phyloP scores from a whole-genome alignment of 2,329 filamentous ascomycete species.

The Neofusicoccum cordaticola region DNA sequence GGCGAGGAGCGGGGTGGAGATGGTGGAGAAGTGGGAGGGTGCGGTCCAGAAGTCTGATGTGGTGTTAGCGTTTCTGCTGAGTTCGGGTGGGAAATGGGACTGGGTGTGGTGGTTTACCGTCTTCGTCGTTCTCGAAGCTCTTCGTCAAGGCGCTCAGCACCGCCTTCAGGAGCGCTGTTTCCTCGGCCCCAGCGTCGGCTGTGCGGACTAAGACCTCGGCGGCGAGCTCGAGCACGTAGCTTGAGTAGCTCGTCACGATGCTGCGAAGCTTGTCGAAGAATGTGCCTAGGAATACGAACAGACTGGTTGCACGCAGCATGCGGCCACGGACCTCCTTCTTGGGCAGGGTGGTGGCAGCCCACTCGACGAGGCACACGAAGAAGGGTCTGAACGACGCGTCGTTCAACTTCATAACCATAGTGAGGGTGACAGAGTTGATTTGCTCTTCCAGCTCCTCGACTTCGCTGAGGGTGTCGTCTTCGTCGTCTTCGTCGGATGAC shows the following conservation, averaged over 20 bases:
- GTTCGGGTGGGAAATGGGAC: not conserved
- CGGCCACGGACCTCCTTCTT: constrained; percentile 61
- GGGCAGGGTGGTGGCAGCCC: constrained; percentile 62
- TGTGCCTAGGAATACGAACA: constrained; percentile 74
- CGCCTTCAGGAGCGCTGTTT: constrained; percentile 59
- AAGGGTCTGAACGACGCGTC: constrained; percentile 90
- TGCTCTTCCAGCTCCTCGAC: constrained; percentile 61
- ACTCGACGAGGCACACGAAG: constrained; percentile 82
- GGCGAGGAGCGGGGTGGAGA: constrained; percentile 66
- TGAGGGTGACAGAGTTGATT: constrained; percentile 69
- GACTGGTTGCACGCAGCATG: constrained; percentile 65
- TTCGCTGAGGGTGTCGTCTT: constrained; percentile 48
- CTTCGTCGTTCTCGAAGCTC: constrained; percentile 85
- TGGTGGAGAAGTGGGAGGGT: constrained; percentile 76
- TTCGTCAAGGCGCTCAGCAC: constrained; percentile 70
- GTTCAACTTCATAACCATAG: constrained; percentile 96
- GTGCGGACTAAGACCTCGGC: constrained; percentile 56
- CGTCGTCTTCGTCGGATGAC: constrained; percentile 35
- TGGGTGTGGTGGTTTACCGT: constrained; percentile 48
- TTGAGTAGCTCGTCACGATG: constrained; percentile 88
- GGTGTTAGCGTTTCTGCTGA: not conserved
- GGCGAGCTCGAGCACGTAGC: constrained; percentile 75
- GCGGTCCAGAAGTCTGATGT: constrained; percentile 80
- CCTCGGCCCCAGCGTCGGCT: constrained; percentile 24
- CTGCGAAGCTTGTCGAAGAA: constrained; percentile 89